Base-by-base conservation (phyloP, 2,329 filamentous ascomycete genomes). In the Aureobasidium mangrovei region DNA sequence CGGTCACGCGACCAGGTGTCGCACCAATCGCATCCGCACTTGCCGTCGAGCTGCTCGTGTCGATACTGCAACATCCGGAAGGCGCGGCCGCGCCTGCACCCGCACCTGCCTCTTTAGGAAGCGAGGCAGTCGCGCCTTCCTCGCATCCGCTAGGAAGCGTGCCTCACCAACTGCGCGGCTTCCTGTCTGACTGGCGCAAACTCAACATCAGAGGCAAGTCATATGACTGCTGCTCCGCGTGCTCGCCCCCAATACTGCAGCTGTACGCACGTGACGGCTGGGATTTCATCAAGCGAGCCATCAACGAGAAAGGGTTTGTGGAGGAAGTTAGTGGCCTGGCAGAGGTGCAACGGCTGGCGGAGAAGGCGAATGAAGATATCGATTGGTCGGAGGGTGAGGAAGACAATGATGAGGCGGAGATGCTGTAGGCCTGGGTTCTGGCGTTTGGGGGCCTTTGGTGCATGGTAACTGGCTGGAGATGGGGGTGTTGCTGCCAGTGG, bases 1-100 rank as follows among this genome's bases (percentile, higher is more conserved):
- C 93, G 0, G 93, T 98, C 24, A 98, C 93, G 2, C 83, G 93
- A 7, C 93, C 93, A 0, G 93, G 93, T 12, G 83, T 95, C 35
- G 91, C 93, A 10, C 85, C 90, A 7, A 93, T 96, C 55, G 93
- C 93, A 6, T 96, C 93, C 2, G 88, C 89, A 2, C 77, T 95
- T 33, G 78, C 96, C 4, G 91, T 97, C 45, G 93, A 98, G 69
- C 77, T 97, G 4, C 78, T 98, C 29, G 84, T 91, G 7, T 94
- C 88, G 56, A 73, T 96, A 35, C 75, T 96, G 7, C 93, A 98
- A 66, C 91, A 77, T 59, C 72, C 70, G 1, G 66, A 70, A 7
- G 67, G 67, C 56, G 68, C 67, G 4, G 69, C 67, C 28, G 72
- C 72, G 1, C 69, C 67, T 7, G 68, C 68, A 1, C 63, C 67